Evolutionary conservation across 192 early-diverging fungal species (phyloP).

Genomic region (Anaeromyces robustus): DNA sequence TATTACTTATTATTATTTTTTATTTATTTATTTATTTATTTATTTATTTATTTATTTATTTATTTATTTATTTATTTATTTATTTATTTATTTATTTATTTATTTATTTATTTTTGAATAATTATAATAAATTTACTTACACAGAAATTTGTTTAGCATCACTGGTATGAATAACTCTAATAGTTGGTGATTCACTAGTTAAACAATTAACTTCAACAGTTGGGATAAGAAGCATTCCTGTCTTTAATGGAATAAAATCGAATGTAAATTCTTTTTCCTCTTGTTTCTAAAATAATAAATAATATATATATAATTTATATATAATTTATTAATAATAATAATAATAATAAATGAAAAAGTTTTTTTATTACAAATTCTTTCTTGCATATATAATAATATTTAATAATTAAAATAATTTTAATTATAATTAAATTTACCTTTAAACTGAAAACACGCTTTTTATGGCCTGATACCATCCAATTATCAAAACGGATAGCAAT

Average conservation of each 20-base stretch:
- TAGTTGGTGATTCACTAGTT: not conserved
- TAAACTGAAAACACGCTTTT: not conserved
- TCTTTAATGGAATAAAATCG: not conserved
- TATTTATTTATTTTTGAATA: no score
- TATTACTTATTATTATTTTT: no score
- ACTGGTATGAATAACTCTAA: not conserved
- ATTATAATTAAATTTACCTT: not conserved
- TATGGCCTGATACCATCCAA: not conserved
- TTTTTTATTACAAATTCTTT: no score
- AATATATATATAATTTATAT: no score
- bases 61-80: no score
- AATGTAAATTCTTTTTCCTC: not conserved
- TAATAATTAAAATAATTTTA: no score
- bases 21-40: no score
- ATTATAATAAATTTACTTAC: not conserved
- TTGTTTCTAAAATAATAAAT: not conserved
- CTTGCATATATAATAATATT: no score
- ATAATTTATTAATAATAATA: no score
- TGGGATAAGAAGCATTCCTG: not conserved
- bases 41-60: no score
- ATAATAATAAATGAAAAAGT: no score
- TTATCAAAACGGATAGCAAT: not conserved
- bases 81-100: no score
- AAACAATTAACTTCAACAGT: not conserved
- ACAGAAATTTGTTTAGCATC: not conserved